Conservation (phyloP, 768 basidiomycete species). For the Thelephora ganbajun region DNA sequence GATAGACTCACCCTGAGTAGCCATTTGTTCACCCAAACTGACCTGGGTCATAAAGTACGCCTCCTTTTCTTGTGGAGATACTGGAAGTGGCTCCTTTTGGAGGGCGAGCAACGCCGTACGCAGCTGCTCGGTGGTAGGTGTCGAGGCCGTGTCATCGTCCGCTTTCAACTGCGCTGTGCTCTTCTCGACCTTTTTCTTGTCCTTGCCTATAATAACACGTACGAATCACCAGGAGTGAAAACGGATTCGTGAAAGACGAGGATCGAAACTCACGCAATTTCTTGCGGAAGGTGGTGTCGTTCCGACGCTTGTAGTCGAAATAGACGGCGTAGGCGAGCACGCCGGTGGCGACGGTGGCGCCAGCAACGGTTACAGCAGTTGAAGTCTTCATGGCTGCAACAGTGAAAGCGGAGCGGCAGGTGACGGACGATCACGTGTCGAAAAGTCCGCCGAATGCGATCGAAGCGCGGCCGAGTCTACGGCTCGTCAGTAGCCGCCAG, state of each 20-base stretch:
- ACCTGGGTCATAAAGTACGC: constrained; percentile 87
- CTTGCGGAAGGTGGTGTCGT: constrained; percentile 78
- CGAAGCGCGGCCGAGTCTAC: too few species aligned
- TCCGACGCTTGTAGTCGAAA: constrained; percentile 91
- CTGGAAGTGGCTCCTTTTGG: constrained; percentile 54
- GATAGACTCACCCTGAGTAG: constrained; percentile 47
- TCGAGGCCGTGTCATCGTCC: constrained; percentile 13
- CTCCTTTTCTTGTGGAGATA: constrained; percentile 67
- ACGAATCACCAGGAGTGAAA: not conserved
- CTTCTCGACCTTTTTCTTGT: constrained; percentile 82
- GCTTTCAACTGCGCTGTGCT: constrained; percentile 32
- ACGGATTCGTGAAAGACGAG: not conserved
- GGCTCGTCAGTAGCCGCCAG: too few species aligned
- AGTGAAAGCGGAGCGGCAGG: constrained; percentile 5
- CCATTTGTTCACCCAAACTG: constrained; percentile 73
- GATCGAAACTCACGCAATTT: constrained; percentile 29
- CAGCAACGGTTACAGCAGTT: constrained; percentile 26
- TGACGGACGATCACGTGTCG: constrained; percentile 3
- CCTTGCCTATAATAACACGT: constrained; percentile 48
- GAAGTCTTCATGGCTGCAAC: constrained; percentile 19
- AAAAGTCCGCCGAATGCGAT: too few species aligned
- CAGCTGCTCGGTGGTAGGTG: constrained; percentile 37
- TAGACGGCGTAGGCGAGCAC: constrained; percentile 76
- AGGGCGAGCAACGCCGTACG: constrained; percentile 50
- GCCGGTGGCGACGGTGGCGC: constrained; percentile 32